These are phyloP conservation scores for Schoenoplectus tabernaemontani DNA, from an alignment of 202 grass and related monocot species.

Conservation along the genomic window DNA sequence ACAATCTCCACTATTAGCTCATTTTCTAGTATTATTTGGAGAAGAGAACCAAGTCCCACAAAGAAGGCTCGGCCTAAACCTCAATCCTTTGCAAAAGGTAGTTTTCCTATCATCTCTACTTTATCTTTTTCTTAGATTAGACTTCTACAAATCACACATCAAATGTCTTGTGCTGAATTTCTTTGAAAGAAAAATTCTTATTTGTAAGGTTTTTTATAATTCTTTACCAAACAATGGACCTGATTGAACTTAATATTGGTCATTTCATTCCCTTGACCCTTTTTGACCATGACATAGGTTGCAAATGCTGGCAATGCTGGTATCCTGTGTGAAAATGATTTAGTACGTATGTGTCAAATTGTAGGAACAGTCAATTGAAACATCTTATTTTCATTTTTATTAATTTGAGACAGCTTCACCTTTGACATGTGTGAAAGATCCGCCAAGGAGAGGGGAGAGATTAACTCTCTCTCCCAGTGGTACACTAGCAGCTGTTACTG, in stretches of 20 bases:
- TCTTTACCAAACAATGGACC: background rate
- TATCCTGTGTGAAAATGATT: background rate
- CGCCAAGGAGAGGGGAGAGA: constrained; percentile 81
- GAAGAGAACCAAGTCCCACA: constrained; percentile 51
- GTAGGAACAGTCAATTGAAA: background rate
- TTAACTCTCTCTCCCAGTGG: constrained; percentile 83
- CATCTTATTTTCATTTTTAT: constrained; percentile 20
- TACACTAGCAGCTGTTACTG: constrained; percentile 86
- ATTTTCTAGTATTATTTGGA: constrained; percentile 88
- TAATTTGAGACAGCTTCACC: constrained; percentile 50
- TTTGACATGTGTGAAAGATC: constrained; percentile 89
- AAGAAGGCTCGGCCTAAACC: constrained; percentile 68
- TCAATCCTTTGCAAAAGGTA: constrained; percentile 96
- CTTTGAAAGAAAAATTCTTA: background rate
- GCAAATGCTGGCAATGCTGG: background rate
- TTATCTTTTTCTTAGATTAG: background rate
- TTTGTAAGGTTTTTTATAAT: background rate
- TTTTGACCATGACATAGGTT: background rate
- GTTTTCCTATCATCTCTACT: constrained; percentile 19
- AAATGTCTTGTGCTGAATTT: background rate
- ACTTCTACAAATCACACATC: background rate
- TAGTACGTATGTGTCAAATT: background rate
- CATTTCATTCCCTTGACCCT: background rate
- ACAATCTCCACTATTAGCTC: constrained; percentile 95
- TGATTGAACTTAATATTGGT: background rate